Base-by-base conservation (phyloP, 2,329 filamentous ascomycete species). In the Graphilbum sp. region DNA sequence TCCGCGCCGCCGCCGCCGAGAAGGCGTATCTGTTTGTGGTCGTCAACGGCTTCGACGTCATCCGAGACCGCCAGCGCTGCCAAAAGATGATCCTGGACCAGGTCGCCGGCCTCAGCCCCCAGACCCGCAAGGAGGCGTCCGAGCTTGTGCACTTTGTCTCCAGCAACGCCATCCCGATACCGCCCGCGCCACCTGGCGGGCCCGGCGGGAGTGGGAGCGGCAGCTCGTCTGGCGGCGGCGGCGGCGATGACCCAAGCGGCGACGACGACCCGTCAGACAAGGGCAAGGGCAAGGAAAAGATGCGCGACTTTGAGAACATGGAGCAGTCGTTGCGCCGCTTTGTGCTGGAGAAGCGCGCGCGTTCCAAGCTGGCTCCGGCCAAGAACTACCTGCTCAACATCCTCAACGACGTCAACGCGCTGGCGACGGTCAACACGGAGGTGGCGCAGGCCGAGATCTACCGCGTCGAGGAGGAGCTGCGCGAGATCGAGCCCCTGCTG, bases 1-100 rank as follows among this genome's bases (percentile, higher is more conserved):
- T 98, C 44, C 82, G 83, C 66, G 88, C 88, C 36, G 90, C 90
- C 2, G 90, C 90, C 1, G 76, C 88, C 31, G 90, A 98, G 53
- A 98, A 98, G 60, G 88, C 90, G 0, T 98, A 98, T 54, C 87
- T 98, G 45, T 98, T 98, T 57, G 93, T 98, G 57, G 90, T 98
- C 13, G 90, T 98, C 47, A 98, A 98, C 54, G 87, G 88, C 16
- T 98, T 86, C 51, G 90, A 98, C 58, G 80, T 81, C 43, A 96
- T 98, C 50, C 72, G 80, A 45, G 87, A 96, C 57, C 90, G 95
- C 62, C 69, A 84, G 42, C 71, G 88, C 42, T 96, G 88, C 55
- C 74, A 94, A 55, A 85, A 90, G 52, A 82, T 85, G 73, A 90
- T 98, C 36, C 57, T 98, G 42, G 86, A 95, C 49, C 88, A 96